A percentile compares a stretch with the other conserved stretches of the same genome.
Evolutionary conservation across 164 flowering plant genomes (phyloP).

Genomic region (Magnolia sinica): DNA sequence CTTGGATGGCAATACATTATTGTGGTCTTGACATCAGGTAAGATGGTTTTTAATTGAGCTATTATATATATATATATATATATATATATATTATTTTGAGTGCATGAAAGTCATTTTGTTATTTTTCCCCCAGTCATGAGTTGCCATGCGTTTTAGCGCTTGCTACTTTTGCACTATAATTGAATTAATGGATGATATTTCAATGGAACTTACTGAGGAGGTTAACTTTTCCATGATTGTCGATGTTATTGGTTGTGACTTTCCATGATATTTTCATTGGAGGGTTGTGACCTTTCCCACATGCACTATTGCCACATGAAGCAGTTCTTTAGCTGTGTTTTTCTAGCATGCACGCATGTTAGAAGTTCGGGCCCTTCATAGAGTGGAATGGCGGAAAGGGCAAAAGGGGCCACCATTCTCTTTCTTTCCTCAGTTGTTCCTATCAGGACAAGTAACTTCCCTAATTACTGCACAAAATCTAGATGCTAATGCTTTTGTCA

Average conservation of each 20-base stretch:
- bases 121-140: not conserved
- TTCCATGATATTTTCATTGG: not conserved
- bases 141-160: not conserved
- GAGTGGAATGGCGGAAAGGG: no score
- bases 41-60: not conserved
- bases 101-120: not conserved
- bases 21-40: conserved; percentile 86
- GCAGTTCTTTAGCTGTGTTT: no score
- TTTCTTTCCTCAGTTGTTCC: no score
- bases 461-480: no score
- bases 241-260: not conserved
- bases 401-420: no score
- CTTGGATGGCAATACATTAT: conserved; percentile 95
- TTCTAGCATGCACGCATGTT: no score
- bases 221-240: no score
- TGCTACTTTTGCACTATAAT: not conserved
- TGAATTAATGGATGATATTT: not conserved
- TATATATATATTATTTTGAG: no score
- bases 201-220: not conserved
- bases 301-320: not conserved
- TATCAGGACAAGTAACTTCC: no score
- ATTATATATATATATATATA: no score
- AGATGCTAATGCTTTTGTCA: no score
- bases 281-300: not conserved
- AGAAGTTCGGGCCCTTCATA: no score